Conservation (phyloP, 495 filamentous ascomycete genomes). For the Baudoinia panamericana region DNA sequence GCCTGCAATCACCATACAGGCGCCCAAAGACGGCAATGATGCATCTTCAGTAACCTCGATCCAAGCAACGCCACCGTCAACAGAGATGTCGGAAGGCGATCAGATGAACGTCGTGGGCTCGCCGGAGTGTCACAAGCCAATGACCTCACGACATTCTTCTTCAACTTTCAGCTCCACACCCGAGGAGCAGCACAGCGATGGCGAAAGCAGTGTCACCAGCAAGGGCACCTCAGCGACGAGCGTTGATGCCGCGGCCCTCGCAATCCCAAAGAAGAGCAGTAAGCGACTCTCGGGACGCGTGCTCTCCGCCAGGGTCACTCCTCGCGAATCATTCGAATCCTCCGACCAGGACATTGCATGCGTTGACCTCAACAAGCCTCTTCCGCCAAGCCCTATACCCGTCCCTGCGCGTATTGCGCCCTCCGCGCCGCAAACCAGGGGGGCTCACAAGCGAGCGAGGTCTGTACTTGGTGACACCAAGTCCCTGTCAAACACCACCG, state of each 20-base stretch:
- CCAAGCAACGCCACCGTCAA: slow-evolving; percentile 1
- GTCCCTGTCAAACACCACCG: too few relatives aligned
- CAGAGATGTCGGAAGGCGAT: neutral
- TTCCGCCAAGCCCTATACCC: slow-evolving; percentile 11
- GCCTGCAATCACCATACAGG: slow-evolving; percentile 3
- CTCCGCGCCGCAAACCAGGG: neutral
- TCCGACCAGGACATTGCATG: too few relatives aligned
- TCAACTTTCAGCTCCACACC: slow-evolving; percentile 6
- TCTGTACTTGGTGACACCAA: too few relatives aligned
- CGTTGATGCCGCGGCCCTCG: slow-evolving; percentile 6
- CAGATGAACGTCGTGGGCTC: neutral
- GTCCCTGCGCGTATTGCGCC: neutral
- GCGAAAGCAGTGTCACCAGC: slow-evolving; percentile 11
- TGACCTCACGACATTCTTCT: slow-evolving; percentile 3
- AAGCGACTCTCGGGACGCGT: neutral
- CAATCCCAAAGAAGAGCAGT: slow-evolving; percentile 1
- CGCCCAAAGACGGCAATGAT: neutral
- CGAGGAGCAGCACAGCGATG: slow-evolving; percentile 4
- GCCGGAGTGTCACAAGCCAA: neutral
- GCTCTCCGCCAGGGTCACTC: neutral
- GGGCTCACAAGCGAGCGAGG: too few relatives aligned
- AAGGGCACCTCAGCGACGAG: slow-evolving; percentile 21
- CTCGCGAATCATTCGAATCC: too few relatives aligned
- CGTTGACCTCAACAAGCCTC: slow-evolving; percentile 14
- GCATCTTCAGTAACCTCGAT: neutral